These are phyloP conservation scores for Oemleria cerasiformis DNA, from an alignment of 306 rosid species.

Conservation along the genomic window DNA sequence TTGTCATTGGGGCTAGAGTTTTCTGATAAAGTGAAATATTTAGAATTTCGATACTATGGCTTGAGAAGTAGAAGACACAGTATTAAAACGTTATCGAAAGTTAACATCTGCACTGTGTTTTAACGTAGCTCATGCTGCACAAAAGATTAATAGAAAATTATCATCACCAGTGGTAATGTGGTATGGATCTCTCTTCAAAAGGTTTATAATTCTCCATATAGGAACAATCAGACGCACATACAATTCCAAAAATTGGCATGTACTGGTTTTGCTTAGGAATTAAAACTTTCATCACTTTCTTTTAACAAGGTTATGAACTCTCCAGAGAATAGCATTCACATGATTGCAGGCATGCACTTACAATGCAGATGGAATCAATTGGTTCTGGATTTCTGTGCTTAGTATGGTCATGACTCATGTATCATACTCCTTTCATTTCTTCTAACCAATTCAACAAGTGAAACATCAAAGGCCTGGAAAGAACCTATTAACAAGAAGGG, in stretches of 20 bases:
- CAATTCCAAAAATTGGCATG: background rate
- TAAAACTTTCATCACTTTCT: background rate
- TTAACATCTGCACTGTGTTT: background rate
- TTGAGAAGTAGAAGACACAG: conserved; percentile 13
- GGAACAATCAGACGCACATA: background rate
- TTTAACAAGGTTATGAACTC: background rate
- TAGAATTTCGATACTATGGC: conserved; percentile 33
- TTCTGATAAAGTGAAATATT: conserved; percentile 60
- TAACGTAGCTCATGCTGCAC: background rate
- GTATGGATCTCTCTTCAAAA: background rate
- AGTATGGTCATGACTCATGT: conserved; percentile 7
- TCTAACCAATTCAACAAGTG: conserved; percentile 22
- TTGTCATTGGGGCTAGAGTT: conserved; percentile 68
- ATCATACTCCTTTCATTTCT: background rate
- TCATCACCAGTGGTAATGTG: background rate
- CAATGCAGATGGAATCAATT: background rate
- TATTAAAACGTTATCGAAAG: background rate
- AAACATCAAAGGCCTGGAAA: conserved; percentile 15
- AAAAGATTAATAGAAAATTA: background rate
- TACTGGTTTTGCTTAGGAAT: background rate
- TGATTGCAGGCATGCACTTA: background rate
- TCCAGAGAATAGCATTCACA: background rate
- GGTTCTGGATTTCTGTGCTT: background rate
- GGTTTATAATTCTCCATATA: background rate
- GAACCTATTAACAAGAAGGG: conserved; percentile 21